phyloP scores from a whole-genome alignment of 2,329 filamentous ascomycete genomes.

The Lecanoromycetidae sp. region DNA sequence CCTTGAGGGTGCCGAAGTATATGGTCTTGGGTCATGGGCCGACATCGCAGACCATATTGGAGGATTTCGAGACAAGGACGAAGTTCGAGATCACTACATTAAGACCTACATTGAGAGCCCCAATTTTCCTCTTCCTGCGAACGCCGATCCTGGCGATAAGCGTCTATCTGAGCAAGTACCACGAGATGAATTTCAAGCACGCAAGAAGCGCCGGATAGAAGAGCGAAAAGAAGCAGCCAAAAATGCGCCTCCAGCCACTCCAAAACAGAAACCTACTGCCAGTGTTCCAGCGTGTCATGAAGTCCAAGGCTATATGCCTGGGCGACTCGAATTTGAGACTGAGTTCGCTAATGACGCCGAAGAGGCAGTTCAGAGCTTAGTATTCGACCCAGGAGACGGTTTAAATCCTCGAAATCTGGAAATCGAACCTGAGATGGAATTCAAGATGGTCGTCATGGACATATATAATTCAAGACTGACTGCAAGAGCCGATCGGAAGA shows the following conservation, averaged over 20 bases:
- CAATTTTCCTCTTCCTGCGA: conserved; percentile 73
- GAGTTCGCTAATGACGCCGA: conserved; percentile 97
- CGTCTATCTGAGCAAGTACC: conserved; percentile 68
- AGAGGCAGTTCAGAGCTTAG: conserved; percentile 95
- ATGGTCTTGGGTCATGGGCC: conserved; percentile 92
- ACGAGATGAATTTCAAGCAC: conserved; percentile 81
- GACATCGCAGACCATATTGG: conserved; percentile 98
- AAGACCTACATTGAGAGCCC: conserved; percentile 73
- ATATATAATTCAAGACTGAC: conserved; percentile 92
- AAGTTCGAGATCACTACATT: conserved; percentile 90
- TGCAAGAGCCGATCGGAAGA: conserved; percentile 84
- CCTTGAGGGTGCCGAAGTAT: conserved; percentile 88
- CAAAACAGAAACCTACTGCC: conserved; percentile 91
- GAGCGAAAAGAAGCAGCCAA: conserved; percentile 79
- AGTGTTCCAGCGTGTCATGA: conserved; percentile 95
- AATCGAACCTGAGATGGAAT: conserved; percentile 87
- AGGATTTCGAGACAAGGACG: conserved; percentile 85
- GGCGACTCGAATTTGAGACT: conserved; percentile 90
- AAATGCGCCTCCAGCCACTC: conserved; percentile 66
- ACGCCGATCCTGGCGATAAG: conserved; percentile 71
- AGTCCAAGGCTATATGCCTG: conserved; percentile 97
- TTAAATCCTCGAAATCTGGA: conserved; percentile 73
- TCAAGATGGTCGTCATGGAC: conserved; percentile 96
- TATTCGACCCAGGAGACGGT: conserved; percentile 92
- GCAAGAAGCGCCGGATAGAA: conserved; percentile 89